A percentile compares a stretch with the other conserved stretches of the same genome.
phyloP scores from a whole-genome alignment of 2,329 filamentous ascomycete species.

The Botrytis fabae region DNA sequence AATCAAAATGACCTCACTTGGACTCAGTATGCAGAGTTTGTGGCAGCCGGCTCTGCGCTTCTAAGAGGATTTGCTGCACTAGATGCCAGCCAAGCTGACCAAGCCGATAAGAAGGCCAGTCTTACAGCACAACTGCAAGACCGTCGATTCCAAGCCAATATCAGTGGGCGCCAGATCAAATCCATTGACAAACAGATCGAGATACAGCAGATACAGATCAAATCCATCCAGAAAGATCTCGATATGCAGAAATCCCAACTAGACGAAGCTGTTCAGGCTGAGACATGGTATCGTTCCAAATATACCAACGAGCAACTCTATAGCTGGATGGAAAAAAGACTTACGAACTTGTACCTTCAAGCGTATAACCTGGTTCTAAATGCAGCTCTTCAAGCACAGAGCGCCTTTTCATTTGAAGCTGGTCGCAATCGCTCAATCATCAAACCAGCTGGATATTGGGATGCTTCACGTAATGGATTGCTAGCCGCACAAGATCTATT shows the following conservation, averaged over 20 bases:
- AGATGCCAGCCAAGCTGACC: neutral
- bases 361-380: neutral
- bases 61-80: neutral
- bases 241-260: neutral
- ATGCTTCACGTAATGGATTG: slow-evolving; percentile 11
- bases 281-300: slow-evolving; percentile 3
- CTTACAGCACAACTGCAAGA: neutral
- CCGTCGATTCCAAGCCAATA: slow-evolving; percentile 2
- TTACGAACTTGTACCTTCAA: neutral
- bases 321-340: neutral
- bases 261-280: neutral
- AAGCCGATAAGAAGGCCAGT: neutral
- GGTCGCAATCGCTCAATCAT: neutral
- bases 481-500: slow-evolving; percentile 21
- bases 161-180: neutral
- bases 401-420: neutral
- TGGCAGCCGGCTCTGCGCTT: neutral
- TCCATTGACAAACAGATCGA: slow-evolving; percentile 4
- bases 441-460: neutral
- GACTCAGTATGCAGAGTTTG: neutral
- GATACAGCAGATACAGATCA: neutral
- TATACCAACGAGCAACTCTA: slow-evolving; percentile 7
- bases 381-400: neutral
- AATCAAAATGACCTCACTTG: neutral
- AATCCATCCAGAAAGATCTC: slow-evolving; percentile 6